Conservation (phyloP, 2,329 filamentous ascomycete species). For the Apiospora phragmitis region DNA sequence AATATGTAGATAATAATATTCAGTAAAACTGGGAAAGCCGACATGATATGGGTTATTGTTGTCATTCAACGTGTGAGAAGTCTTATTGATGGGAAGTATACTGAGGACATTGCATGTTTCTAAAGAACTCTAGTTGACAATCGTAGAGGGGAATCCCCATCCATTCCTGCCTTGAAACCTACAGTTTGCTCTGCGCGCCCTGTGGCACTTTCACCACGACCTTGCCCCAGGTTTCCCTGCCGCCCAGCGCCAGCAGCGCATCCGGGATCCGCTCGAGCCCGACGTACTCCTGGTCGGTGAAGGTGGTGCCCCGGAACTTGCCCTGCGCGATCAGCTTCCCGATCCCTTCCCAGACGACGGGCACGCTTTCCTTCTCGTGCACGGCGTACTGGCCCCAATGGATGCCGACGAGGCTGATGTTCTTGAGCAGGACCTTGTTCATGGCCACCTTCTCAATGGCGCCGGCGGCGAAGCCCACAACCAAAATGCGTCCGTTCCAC, state of each 20-base stretch:
- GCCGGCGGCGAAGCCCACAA: constrained; percentile 87
- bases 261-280: constrained; percentile 78
- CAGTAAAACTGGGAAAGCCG: too few relatives aligned
- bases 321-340: constrained; percentile 74
- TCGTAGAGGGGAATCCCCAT: not conserved
- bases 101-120: not conserved
- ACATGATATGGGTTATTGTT: too few relatives aligned
- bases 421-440: constrained; percentile 92
- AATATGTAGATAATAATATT: too few relatives aligned
- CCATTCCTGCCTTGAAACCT: not conserved
- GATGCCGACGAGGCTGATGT: constrained; percentile 84
- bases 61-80: too few relatives aligned
- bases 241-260: constrained; percentile 75
- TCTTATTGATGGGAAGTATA: too few relatives aligned
- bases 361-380: constrained; percentile 70
- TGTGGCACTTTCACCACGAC: constrained; percentile 86
- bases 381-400: constrained; percentile 87
- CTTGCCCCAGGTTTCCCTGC: constrained; percentile 90
- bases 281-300: constrained; percentile 77
- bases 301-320: constrained; percentile 81
- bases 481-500: constrained; percentile 86
- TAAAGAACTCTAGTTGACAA: not conserved
- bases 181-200: constrained; percentile 59
- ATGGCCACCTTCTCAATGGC: constrained; percentile 88
- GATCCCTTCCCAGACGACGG: constrained; percentile 78